A percentile compares a stretch with the other conserved stretches of the same genome.
Evolutionary conservation across 192 early-diverging fungal genomes (phyloP).

Genomic region (Dimargaris cristalligena): DNA sequence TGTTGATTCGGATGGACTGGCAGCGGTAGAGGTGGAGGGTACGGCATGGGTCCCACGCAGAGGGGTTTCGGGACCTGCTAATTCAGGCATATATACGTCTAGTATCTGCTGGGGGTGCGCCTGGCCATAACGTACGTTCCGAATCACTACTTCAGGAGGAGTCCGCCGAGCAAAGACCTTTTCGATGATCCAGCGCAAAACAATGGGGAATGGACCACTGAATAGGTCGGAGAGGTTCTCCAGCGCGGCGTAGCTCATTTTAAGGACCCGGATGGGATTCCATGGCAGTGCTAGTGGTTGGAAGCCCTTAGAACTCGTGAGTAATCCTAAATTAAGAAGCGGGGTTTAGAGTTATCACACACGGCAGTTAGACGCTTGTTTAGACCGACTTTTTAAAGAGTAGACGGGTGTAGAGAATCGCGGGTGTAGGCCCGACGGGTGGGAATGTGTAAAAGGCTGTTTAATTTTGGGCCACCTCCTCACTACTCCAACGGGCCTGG

Average conservation of each 20-base stretch:
- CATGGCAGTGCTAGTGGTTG: neutral
- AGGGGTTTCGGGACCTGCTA: neutral
- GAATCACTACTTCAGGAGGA: neutral
- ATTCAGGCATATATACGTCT: conserved; percentile 6
- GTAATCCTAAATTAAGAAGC: no score
- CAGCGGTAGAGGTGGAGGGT: neutral
- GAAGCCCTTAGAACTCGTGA: neutral
- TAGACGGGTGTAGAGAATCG: neutral
- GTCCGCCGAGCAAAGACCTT: neutral
- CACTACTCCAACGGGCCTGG: no score
- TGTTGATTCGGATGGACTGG: neutral
- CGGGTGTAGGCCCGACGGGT: no score
- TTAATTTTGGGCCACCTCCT: no score
- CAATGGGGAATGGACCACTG: conserved; percentile 2
- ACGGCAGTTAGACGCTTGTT: no score
- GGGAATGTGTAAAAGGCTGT: no score
- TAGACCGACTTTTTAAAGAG: no score
- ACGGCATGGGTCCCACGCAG: no score
- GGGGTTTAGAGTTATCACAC: no score
- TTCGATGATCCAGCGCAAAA: conserved; percentile 1
- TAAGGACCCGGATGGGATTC: conserved; percentile 2
- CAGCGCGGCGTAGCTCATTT: conserved; percentile 2
- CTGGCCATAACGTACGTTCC: neutral
- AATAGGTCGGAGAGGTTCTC: conserved; percentile 6
- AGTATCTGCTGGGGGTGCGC: neutral